Evolutionary conservation across 2,329 filamentous ascomycete species (phyloP).

Genomic region (Aspergillus pseudonomiae): DNA sequence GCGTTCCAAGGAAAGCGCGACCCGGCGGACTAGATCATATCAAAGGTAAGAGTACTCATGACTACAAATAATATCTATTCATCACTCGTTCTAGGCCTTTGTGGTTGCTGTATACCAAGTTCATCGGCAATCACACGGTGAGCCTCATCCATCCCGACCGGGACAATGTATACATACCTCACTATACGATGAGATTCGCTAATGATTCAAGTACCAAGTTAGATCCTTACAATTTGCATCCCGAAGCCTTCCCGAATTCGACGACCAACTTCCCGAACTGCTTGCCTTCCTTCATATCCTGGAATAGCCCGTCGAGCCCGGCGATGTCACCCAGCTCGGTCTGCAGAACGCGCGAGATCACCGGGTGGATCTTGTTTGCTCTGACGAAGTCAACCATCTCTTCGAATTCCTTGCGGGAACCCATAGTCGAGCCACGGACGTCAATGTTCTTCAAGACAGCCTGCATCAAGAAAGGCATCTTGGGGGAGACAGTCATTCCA

Average conservation of each 20-base stretch:
- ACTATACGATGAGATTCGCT: background rate
- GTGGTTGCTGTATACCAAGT: background rate
- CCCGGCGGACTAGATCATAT: background rate
- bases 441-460: conserved; percentile 88
- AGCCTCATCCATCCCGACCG: background rate
- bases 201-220: conserved; percentile 6
- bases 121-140: background rate
- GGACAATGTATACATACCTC: background rate
- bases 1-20: background rate
- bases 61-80: background rate
- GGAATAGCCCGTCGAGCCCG: conserved; percentile 81
- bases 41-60: background rate
- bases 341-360: conserved; percentile 74
- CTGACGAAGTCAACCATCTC: conserved; percentile 86
- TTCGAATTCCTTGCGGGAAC: conserved; percentile 82
- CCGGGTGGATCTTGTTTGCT: conserved; percentile 71
- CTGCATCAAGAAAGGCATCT: conserved; percentile 83
- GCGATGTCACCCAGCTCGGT: conserved; percentile 71
- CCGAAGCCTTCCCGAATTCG: conserved; percentile 56
- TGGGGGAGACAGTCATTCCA: conserved; percentile 85
- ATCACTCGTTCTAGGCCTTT: background rate
- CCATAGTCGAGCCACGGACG: conserved; percentile 85
- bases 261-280: conserved; percentile 96
- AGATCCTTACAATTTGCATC: conserved; percentile 41
- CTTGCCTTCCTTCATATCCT: conserved; percentile 80